Evolutionary conservation across 257 asterid genomes (phyloP), one percentile per base, ranked within the genome.

Genomic region (Solanum sejunctum): DNA sequence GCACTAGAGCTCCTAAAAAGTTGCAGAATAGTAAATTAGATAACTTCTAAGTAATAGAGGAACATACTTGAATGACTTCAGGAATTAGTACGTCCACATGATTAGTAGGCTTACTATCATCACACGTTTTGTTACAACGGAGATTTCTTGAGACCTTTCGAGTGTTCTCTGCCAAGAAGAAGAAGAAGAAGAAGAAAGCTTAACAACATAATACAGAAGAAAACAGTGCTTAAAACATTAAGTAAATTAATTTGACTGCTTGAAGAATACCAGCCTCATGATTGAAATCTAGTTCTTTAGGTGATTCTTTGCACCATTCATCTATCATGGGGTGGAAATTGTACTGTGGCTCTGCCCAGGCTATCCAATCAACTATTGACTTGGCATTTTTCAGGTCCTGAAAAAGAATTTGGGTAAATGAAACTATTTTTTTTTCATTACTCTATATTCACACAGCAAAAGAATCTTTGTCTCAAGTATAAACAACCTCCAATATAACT

Each of bases 271-370:
- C 98, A 90, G 99, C 99, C 90, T 94, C 98, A 69, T 81, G 90
- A 89, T 93, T 93, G 87, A 96, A 96, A 84, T 96, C 98, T 79
- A 96, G 92, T 91, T 96, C 99, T 89, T 93, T 96, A 18, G 99
- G 99, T 83, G 98, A 96, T 91, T 96, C 99, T 88, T 93, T 96
- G 93, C 99, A 96, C 99, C 99, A 96, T 87, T 96, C 99, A 84
- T 96, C 98, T 87, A 96, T 94, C 98, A 96, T 95, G 51, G 99
- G 95, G 85, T 94, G 95, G 89, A 96, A 96, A 89, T 96, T 82
- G 88, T 94, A 96, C 55, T 96, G 99, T 49, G 99, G 98, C 90
- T 96, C 99, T 49, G 98, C 99, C 99, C 99, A 96, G 70, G 99
- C 99, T 87, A 96, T 91, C 99, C 99, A 96, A 89, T 96, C 99